Evolutionary conservation across 805 yeast genomes (phyloP).

Genomic region (Metschnikowia arizonensis): DNA sequence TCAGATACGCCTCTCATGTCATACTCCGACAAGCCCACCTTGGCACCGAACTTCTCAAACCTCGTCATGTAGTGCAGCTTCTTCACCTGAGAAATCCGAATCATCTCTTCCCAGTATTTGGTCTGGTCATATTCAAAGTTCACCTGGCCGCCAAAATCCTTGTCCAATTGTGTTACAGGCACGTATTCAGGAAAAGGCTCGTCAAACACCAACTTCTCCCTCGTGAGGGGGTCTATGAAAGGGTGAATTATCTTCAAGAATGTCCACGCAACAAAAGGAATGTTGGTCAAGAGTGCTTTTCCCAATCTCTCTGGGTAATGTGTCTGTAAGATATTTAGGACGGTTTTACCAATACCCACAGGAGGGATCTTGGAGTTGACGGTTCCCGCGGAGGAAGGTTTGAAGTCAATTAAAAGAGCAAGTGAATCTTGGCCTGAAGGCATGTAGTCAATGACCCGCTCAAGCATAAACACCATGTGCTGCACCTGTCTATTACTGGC

Average conservation of each 20-base stretch:
- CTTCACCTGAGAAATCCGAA: slow-evolving; percentile 54
- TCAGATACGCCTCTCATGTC: slow-evolving; percentile 57
- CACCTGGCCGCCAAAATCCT: slow-evolving; percentile 78
- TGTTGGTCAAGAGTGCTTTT: slow-evolving; percentile 83
- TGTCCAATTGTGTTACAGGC: slow-evolving; percentile 75
- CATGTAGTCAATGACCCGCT: slow-evolving; percentile 90
- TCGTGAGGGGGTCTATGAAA: slow-evolving; percentile 91
- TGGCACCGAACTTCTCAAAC: slow-evolving; percentile 66
- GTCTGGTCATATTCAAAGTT: slow-evolving; percentile 81
- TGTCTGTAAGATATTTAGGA: slow-evolving; percentile 86
- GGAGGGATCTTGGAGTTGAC: slow-evolving; percentile 75
- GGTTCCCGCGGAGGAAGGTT: slow-evolving; percentile 63
- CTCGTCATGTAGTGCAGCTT: slow-evolving; percentile 62
- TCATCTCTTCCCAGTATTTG: slow-evolving; percentile 72
- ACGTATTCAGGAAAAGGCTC: slow-evolving; percentile 84
- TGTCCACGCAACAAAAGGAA: slow-evolving; percentile 92
- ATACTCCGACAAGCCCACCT: slow-evolving; percentile 75
- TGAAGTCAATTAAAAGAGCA: slow-evolving; percentile 88
- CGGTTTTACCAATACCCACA: slow-evolving; percentile 83
- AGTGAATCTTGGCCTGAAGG: slow-evolving; percentile 94
- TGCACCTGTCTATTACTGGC: slow-evolving; percentile 90
- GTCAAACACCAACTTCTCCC: slow-evolving; percentile 89
- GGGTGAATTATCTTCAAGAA: slow-evolving; percentile 90
- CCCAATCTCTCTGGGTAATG: slow-evolving; percentile 98
- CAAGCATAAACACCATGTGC: slow-evolving; percentile 88